Evolutionary conservation across 352 stramenopile genomes (phyloP), one percentile per base, ranked within the genome.

Genomic region (Globisporangium iwayamae): DNA sequence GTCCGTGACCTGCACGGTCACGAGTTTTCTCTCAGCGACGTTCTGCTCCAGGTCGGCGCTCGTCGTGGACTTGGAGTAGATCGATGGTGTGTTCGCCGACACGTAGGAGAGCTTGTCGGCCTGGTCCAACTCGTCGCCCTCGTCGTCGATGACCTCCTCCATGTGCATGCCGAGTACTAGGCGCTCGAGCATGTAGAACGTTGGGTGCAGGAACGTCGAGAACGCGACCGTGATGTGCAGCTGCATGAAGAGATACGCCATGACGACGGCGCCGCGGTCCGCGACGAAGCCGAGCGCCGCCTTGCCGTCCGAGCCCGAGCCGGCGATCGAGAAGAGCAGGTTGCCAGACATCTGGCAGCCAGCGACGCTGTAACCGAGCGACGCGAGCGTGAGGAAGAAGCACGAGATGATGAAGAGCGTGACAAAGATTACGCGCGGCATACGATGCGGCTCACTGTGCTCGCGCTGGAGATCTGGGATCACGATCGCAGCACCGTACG

Each of bases 161-260:
- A 50, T 60, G 48, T 87, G 78, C 64, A 85, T 78, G 4, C 75
- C 75, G 28, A 85, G 63, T 6, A 85, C 45, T 10, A 83, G 18
- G 30, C 71, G 68, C 64, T 87, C 78, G 11, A 76, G 58, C 52
- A 83, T 73, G 67, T 79, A 83, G 47, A 83, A 79, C 13, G 70
- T 72, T n/a, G 76, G 76, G 48, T 79, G 65, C n/a, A 85, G 46
- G 62, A 85, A 67, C 48, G 73, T 69, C 4, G 74, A 69, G 48
- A 85, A 85, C 13, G 76, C 76, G 47, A 85, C 75, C 5, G 75
- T 78, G 51, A 85, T 60, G 63, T 85, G 76, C 25, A 85, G 53
- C 36, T 83, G 75, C 76, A 85, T 85, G 69, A 76, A 77, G 16
- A 75, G 32, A 43, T 75, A 84, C 53, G 69, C 71, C 66, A 79